Evolutionary conservation across 805 yeast genomes (phyloP), one percentile per base, ranked within the genome.

Genomic region (Cyberlindnera maritima): DNA sequence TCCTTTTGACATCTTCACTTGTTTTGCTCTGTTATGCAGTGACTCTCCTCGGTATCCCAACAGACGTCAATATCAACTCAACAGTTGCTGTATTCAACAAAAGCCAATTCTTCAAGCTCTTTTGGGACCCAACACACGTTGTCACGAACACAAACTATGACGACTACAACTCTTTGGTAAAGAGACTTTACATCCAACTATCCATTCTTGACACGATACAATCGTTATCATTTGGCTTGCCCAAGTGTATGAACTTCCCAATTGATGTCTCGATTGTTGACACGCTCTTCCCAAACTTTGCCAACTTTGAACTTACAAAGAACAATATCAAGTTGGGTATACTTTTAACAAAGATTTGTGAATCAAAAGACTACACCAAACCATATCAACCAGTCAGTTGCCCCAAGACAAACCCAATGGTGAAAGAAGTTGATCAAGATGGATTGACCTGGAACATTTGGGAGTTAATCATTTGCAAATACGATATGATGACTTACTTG

Each of bases 81-180:
- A 69, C 84, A 1, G 70, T 75, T 13, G 66, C 81, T 1, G 70
- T 81, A 13, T 77, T 82, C 57, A 79, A 79, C 59, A 88, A 82
- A 55, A 75, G 80, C 62, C 74, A 74, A 51, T 63, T 83, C 9
- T 70, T 59, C 58, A 75, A 58, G 44, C 66, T 70, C 14, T 60
- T 64, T 36, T 57, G 59, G 49, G 43, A 39, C 19, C 46, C 42
- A n/a, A 23, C 47, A 12, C 49, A 48, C 20, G 34, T 42, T 14
- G 53, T 48, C 12, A 52, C 53, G 4, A 48, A 47, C 38, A 51
- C 36, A 37, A 57, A 55, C 47, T 58, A 53, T 46, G 62, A 59
- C 41, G 59, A 56, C 28, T 59, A 49, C 41, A 45, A 52, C 40
- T 50, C 53, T 9, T 50, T 67, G 4, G 59, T 65, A 44, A 65